These are phyloP conservation scores for Gomphus bonarii DNA, from an alignment of 1,284 basidiomycete species.

Conservation along the genomic window DNA sequence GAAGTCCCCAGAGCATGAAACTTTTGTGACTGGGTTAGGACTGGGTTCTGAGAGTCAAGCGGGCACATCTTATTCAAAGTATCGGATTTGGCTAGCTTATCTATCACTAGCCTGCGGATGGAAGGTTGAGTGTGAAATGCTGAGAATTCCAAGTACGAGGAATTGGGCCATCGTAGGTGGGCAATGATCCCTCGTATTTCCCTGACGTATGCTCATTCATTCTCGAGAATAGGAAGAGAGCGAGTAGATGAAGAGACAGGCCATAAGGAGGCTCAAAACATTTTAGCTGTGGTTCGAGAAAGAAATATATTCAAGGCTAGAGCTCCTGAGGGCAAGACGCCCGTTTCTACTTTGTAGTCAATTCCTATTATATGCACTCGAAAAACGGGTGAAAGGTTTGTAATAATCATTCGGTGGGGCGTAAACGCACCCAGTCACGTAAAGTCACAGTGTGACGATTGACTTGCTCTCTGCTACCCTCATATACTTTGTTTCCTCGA, in stretches of 20 bases:
- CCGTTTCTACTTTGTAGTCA: neutral
- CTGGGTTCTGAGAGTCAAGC: constrained; percentile 41
- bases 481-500: no score
- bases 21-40: constrained; percentile 41
- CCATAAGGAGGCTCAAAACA: constrained; percentile 24
- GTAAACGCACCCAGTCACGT: neutral
- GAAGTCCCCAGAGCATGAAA: constrained; percentile 20
- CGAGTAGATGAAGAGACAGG: constrained; percentile 17
- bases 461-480: no score
- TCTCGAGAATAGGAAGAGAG: constrained; percentile 14
- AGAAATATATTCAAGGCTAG: constrained; percentile 60
- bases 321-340: constrained; percentile 56
- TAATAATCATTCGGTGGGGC: no score
- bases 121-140: constrained; percentile 74
- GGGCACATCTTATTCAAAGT: constrained; percentile 56
- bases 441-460: neutral
- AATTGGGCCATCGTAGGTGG: constrained; percentile 86
- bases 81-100: constrained; percentile 74
- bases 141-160: constrained; percentile 87
- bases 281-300: constrained; percentile 39
- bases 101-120: constrained; percentile 70
- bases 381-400: neutral
- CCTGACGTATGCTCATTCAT: constrained; percentile 17
- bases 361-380: neutral
- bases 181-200: constrained; percentile 19